Evolutionary conservation across 2,329 filamentous ascomycete species (phyloP).

Genomic region (Lasiodiplodia sp.): DNA sequence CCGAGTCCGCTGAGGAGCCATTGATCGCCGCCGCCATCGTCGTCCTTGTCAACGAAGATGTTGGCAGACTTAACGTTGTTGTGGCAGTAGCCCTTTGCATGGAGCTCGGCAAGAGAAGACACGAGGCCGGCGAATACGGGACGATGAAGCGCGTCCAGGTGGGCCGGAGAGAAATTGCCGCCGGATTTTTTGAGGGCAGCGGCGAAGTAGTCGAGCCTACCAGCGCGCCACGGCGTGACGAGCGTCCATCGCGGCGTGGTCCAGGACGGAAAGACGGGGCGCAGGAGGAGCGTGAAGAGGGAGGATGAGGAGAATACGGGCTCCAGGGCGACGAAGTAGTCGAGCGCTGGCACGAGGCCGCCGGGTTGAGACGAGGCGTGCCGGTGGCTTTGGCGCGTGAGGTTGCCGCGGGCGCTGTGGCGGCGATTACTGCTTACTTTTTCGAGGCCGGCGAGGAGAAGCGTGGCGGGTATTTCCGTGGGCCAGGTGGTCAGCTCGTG

Average conservation of each 20-base stretch:
- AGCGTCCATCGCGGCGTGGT: slow-evolving; percentile 33
- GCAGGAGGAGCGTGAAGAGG: neutral
- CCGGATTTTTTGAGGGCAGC: slow-evolving; percentile 11
- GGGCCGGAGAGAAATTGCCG: neutral
- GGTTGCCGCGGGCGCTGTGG: neutral
- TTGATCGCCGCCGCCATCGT: slow-evolving; percentile 34
- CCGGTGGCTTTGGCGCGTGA: neutral
- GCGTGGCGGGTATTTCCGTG: slow-evolving; percentile 40
- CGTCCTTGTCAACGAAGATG: slow-evolving; percentile 38
- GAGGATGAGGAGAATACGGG: neutral
- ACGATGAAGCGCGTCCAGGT: slow-evolving; percentile 41
- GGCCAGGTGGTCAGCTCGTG: slow-evolving; percentile 34
- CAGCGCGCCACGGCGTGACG: slow-evolving; percentile 31
- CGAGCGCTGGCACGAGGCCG: slow-evolving; percentile 31
- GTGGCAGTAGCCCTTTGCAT: slow-evolving; percentile 44
- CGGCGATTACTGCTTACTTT: neutral
- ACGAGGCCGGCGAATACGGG: slow-evolving; percentile 41
- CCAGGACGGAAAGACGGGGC: neutral
- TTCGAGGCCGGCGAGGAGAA: slow-evolving; percentile 34
- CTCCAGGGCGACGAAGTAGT: slow-evolving; percentile 12
- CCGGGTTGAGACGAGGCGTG: neutral
- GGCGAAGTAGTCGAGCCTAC: slow-evolving; percentile 30
- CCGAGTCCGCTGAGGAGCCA: slow-evolving; percentile 45
- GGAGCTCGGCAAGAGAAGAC: slow-evolving; percentile 36
- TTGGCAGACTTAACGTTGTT: slow-evolving; percentile 49